Conservation (phyloP, 768 basidiomycete genomes). For the Crassisporium funariophilum region DNA sequence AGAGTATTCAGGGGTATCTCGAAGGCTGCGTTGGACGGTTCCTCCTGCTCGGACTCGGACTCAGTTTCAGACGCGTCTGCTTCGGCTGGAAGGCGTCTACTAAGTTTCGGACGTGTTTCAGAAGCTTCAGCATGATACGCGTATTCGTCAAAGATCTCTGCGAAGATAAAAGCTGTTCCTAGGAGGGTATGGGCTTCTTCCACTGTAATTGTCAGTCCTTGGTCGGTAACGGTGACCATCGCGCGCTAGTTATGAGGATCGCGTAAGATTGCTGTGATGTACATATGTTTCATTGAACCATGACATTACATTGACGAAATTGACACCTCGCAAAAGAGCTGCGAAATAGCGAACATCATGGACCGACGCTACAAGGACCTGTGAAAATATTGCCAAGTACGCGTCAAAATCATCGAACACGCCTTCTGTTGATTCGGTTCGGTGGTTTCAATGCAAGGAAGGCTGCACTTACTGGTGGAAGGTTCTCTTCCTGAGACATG, state of each 20-base stretch:
- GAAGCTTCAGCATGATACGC: constrained; percentile 52
- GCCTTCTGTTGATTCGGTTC: constrained; percentile 12
- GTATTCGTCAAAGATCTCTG: constrained; percentile 81
- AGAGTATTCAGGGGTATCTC: constrained; percentile 84
- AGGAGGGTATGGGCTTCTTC: constrained; percentile 84
- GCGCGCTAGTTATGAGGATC: constrained; percentile 55
- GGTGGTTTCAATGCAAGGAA: neutral
- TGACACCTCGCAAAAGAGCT: constrained; percentile 78
- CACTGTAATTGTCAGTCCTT: constrained; percentile 76
- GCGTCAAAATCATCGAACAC: constrained; percentile 2
- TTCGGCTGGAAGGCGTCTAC: constrained; percentile 3
- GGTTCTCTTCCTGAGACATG: constrained; percentile 20
- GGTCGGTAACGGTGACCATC: constrained; percentile 66
- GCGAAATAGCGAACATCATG: constrained; percentile 84
- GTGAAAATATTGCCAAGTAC: neutral
- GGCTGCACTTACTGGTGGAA: constrained; percentile 22
- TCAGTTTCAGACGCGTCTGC: constrained; percentile 16
- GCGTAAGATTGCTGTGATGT: constrained; percentile 7
- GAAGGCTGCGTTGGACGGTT: constrained; percentile 51
- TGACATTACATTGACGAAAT: constrained; percentile 65
- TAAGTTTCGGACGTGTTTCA: constrained; percentile 10
- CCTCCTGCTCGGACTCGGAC: constrained; percentile 24
- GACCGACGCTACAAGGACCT: constrained; percentile 71
- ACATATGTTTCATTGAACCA: neutral
- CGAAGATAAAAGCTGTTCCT: constrained; percentile 86